Evolutionary conservation across 139 green algal species (phyloP), one percentile per base, ranked within the genome.

Genomic region (Coccomyxa sp.): DNA sequence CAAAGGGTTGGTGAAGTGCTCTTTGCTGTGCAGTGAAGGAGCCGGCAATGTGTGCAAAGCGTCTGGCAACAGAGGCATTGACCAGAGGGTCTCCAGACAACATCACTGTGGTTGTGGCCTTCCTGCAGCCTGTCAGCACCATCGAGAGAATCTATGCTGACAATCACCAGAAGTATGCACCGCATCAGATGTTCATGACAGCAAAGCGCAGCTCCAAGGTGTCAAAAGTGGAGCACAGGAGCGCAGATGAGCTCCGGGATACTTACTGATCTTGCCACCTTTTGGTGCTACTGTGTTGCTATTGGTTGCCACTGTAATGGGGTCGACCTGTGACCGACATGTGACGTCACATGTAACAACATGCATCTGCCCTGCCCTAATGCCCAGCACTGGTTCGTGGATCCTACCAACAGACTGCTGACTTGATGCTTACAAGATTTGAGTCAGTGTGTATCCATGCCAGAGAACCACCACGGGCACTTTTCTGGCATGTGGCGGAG

Each of bases 51-150:
- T 86, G 83, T 24, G 91, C 89, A 7, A 82, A 77, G 74, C 54
- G 94, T 7, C 79, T 98, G 38, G 92, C 86, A 0, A 89, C 79
- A 0, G 94, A 98, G 77, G 93, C 92, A 0, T 64, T 97, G 8
- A 82, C 89, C 12, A 83, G 92, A 5, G 93, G 92, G 24, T 88
- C 83, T 22, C 55, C 40, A 3, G 94, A 98, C 81, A 98, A 98
- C 78, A 84, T 95, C 16, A 94, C 91, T 12, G 90, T 88, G 0
- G 76, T 94, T 16, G 94, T 98, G 7, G 88, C 84, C 29, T 96
- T 97, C 68, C 70, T 97, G 31, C 79, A 79, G 72, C 82, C 87
- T 0, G 82, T 93, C 18, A 72, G 73, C 27, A 92, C 89, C 0
- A 37, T 95, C 18, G 92, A 94, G 80, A 55, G 74, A 0, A 82